Percentiles rank a stretch among this genome's conserved stretches.
Conservation (phyloP, 371 early-diverging fungal species). For the Mucor indicus region DNA sequence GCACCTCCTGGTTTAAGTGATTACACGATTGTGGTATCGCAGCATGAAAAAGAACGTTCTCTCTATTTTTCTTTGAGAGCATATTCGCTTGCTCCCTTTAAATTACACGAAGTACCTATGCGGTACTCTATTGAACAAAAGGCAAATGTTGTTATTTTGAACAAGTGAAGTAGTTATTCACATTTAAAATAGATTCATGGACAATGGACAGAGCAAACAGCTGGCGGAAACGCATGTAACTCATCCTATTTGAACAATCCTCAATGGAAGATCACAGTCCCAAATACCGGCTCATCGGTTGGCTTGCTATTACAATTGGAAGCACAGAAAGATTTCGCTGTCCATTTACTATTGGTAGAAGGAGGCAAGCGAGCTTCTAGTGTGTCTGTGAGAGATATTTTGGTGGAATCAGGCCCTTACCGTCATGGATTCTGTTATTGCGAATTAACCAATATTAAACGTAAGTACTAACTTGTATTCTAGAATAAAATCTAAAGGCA, state of each 20-base stretch:
- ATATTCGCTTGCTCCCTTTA: constrained; percentile 66
- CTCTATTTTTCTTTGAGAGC: constrained; percentile 76
- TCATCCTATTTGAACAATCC: constrained; percentile 76
- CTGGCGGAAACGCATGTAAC: constrained; percentile 75
- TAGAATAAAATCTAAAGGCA: constrained; percentile 1
- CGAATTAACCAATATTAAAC: constrained; percentile 49
- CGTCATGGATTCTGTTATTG: constrained; percentile 72
- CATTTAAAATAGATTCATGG: constrained; percentile 42
- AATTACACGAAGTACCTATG: constrained; percentile 63
- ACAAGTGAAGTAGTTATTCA: neutral
- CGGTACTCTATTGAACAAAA: constrained; percentile 57
- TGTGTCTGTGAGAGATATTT: constrained; percentile 65
- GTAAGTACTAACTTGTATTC: constrained; percentile 31
- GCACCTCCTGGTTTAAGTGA: constrained; percentile 58
- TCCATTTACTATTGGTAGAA: constrained; percentile 68
- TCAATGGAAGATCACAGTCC: constrained; percentile 66
- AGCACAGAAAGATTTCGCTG: constrained; percentile 62
- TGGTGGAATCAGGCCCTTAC: constrained; percentile 71
- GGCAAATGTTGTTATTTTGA: constrained; percentile 21
- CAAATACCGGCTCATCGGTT: constrained; percentile 17
- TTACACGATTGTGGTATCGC: constrained; percentile 80
- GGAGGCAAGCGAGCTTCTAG: constrained; percentile 71
- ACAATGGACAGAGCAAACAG: constrained; percentile 76
- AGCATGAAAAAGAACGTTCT: constrained; percentile 67
- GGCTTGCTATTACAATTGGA: constrained; percentile 62